A percentile compares a stretch with the other conserved stretches of the same genome.
phyloP scores from a whole-genome alignment of 2,329 filamentous ascomycete genomes.

The Tolypocladium capitatum region DNA sequence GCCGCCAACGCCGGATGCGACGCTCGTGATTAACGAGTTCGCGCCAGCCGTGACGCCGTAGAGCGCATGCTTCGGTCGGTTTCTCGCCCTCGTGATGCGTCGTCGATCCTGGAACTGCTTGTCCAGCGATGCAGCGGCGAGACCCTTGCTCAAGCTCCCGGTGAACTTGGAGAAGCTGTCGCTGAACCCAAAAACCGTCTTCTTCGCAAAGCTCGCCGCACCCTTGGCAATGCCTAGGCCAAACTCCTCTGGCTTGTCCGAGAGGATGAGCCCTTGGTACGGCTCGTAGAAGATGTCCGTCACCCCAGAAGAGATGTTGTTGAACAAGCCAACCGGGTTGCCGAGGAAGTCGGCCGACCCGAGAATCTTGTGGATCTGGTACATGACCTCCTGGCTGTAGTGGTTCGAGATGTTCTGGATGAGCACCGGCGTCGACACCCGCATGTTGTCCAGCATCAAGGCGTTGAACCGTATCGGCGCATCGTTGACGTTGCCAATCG shows the following conservation, averaged over 20 bases:
- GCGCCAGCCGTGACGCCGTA: conserved; percentile 93
- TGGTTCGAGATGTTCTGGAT: conserved; percentile 81
- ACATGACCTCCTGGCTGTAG: conserved; percentile 91
- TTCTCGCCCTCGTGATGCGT: conserved; percentile 83
- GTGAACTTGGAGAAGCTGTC: conserved; percentile 98
- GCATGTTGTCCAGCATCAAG: conserved; percentile 85
- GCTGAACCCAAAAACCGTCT: conserved; percentile 92
- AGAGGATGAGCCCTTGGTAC: conserved; percentile 94
- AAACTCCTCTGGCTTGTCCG: conserved; percentile 87
- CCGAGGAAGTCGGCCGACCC: conserved; percentile 95
- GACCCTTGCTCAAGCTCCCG: conserved; percentile 89
- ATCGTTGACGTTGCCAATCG: conserved; percentile 97
- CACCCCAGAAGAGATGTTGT: conserved; percentile 93
- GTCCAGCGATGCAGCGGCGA: conserved; percentile 89
- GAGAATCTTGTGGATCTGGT: conserved; percentile 93
- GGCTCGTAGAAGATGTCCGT: conserved; percentile 99
- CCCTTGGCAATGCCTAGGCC: conserved; percentile 93
- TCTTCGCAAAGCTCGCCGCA: conserved; percentile 94
- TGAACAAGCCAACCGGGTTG: conserved; percentile 95
- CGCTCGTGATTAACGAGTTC: conserved; percentile 83
- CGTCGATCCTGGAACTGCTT: conserved; percentile 97
- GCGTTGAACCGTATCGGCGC: conserved; percentile 89
- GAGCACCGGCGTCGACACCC: conserved; percentile 74
- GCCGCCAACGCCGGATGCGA: conserved; percentile 88
- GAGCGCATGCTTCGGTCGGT: conserved; percentile 90